Conservation (phyloP, 257 asterid species). For the Buddleja alternifolia region DNA sequence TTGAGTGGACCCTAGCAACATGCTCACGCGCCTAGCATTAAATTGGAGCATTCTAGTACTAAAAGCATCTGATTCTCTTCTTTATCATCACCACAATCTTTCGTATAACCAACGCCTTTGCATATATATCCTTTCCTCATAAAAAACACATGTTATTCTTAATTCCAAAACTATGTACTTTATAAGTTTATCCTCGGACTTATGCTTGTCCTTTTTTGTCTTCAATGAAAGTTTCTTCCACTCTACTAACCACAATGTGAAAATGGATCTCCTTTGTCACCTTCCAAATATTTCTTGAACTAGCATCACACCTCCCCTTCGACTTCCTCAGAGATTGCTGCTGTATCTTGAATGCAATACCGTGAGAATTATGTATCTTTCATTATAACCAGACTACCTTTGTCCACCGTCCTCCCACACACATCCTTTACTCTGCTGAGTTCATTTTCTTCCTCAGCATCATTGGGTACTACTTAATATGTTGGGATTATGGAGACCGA, state of each 20-base stretch:
- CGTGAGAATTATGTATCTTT: not conserved
- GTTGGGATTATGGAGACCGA: no score
- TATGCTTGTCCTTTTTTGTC: not conserved
- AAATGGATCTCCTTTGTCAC: not conserved
- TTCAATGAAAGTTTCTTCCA: not conserved
- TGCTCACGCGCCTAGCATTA: no score
- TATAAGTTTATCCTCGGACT: not conserved
- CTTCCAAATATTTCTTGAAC: not conserved
- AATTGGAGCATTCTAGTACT: no score
- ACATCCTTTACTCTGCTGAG: not conserved
- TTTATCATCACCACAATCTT: no score
- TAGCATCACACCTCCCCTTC: not conserved
- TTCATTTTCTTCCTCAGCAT: slow-evolving; percentile 14
- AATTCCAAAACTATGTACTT: not conserved
- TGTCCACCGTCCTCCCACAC: not conserved
- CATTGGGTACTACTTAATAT: slow-evolving; percentile 2
- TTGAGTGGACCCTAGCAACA: no score
- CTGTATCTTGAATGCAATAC: not conserved
- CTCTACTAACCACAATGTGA: not conserved
- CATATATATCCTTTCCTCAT: not conserved
- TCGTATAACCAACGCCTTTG: not conserved
- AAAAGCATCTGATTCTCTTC: no score
- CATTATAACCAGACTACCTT: not conserved
- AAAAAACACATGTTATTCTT: not conserved
- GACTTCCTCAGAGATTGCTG: not conserved